Percentiles rank a stretch among this genome's conserved stretches.
Conservation (phyloP, 164 flowering plant genomes). For the Chimonanthus praecox region DNA sequence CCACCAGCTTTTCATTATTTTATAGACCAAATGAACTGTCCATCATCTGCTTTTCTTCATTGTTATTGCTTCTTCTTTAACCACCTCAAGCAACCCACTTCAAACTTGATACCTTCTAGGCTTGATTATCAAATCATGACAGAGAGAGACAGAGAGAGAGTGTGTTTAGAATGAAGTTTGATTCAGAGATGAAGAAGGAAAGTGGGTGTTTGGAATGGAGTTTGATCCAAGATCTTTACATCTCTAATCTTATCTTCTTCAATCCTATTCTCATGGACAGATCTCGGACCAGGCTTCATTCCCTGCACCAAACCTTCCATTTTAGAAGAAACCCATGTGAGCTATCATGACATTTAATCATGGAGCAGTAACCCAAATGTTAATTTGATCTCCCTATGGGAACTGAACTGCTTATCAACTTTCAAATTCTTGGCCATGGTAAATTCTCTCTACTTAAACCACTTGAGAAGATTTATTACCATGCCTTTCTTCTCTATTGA, state of each 20-base stretch:
- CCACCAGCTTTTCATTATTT: conserved; percentile 41
- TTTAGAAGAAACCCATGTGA: conserved; percentile 5
- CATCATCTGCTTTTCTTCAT: conserved; percentile 40
- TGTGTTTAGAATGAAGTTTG: not conserved
- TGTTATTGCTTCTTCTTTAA: conserved; percentile 14
- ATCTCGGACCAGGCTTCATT: conserved; percentile 99
- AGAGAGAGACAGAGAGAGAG: conserved; percentile 9
- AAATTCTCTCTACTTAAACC: too few relatives aligned
- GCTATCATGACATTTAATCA: not conserved
- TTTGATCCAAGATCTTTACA: conserved; percentile 66
- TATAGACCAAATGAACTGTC: conserved; percentile 51
- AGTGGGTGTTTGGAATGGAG: conserved; percentile 61
- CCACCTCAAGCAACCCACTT: conserved; percentile 7
- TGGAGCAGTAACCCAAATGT: not conserved
- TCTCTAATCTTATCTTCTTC: not conserved
- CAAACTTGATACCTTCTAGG: conserved; percentile 3
- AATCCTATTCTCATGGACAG: conserved; percentile 13
- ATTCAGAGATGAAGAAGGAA: conserved; percentile 25
- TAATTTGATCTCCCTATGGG: not conserved
- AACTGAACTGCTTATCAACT: not conserved
- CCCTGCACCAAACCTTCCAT: conserved; percentile 51
- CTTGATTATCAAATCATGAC: conserved; percentile 34
- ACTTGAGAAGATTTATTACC: not conserved
- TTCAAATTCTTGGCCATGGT: too few relatives aligned
- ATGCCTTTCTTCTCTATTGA: not conserved